These are phyloP conservation scores for Chalciporus sphaerocephalus DNA, from an alignment of 768 basidiomycete species.

Conservation along the genomic window DNA sequence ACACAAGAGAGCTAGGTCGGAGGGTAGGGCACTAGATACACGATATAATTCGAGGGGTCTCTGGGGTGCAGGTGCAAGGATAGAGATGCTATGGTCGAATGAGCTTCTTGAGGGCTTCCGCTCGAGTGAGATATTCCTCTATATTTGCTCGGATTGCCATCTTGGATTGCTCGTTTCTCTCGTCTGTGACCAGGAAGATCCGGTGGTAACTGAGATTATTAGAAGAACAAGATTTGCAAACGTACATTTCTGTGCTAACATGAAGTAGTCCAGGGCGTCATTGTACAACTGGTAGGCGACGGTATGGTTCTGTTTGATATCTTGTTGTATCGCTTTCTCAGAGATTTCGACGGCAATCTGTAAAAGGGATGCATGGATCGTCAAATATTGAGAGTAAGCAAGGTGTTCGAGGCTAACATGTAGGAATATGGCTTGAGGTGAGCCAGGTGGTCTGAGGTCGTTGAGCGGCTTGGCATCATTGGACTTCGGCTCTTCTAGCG, in stretches of 20 bases:
- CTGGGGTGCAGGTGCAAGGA: neutral
- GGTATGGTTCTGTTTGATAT: constrained; percentile 82
- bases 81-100: neutral
- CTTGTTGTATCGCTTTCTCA: constrained; percentile 84
- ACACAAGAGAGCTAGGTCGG: neutral
- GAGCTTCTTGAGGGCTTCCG: constrained; percentile 80
- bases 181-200: constrained; percentile 33
- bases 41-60: neutral
- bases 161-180: constrained; percentile 90
- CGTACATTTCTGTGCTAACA: constrained; percentile 88
- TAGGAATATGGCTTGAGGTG: constrained; percentile 16
- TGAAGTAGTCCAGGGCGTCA: constrained; percentile 94
- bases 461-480: neutral
- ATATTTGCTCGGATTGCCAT: constrained; percentile 78
- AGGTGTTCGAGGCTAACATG: constrained; percentile 4
- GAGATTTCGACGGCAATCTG: constrained; percentile 83
- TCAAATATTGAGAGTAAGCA: neutral
- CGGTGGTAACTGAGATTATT: neutral
- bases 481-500: neutral
- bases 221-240: neutral
- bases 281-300: constrained; percentile 91
- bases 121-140: constrained; percentile 82
- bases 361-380: neutral
- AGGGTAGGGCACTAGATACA: neutral
- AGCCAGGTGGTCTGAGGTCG: constrained; percentile 3